phyloP scores from a whole-genome alignment of 2,329 filamentous ascomycete species.

The Lasiodiplodia theobromae region DNA sequence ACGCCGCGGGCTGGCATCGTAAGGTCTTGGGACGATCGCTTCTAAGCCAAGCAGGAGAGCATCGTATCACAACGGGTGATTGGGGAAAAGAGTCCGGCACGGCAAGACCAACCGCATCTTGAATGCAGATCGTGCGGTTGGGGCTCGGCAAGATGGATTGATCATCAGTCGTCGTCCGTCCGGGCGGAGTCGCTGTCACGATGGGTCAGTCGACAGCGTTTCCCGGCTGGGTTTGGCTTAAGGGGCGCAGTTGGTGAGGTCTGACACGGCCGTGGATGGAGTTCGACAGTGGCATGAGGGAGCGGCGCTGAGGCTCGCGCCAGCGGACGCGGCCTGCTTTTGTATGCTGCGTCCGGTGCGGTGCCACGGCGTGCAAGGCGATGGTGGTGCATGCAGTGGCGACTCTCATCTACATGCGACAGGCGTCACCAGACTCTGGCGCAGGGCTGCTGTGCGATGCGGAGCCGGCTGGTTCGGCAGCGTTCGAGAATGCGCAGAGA shows the following conservation, averaged over 20 bases:
- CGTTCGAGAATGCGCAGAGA: conserved; percentile 13
- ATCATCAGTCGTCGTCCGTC: conserved; percentile 15
- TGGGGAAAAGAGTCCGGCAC: conserved; percentile 5
- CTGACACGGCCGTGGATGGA: not conserved
- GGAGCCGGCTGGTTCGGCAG: conserved; percentile 11
- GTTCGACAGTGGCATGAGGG: conserved; percentile 24
- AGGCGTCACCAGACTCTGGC: conserved; percentile 15
- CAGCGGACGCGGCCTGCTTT: conserved; percentile 20
- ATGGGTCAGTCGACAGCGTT: conserved; percentile 21
- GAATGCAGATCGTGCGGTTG: conserved; percentile 15
- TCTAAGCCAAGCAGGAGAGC: conserved; percentile 19
- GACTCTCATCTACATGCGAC: conserved; percentile 25
- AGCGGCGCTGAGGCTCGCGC: conserved; percentile 8
- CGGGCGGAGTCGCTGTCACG: conserved; percentile 12
- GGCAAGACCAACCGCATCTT: conserved; percentile 13
- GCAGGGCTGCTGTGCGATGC: conserved; percentile 2
- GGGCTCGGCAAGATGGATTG: conserved; percentile 18
- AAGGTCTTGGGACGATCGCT: conserved; percentile 17
- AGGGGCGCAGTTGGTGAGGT: conserved; percentile 17
- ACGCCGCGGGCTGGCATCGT: conserved; percentile 1
- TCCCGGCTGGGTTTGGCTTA: conserved; percentile 15
- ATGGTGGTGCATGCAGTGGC: conserved; percentile 21
- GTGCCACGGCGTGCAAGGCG: conserved; percentile 13
- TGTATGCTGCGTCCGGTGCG: conserved; percentile 24
- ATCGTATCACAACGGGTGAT: conserved; percentile 13